These are phyloP conservation scores for Gyrodon lividus DNA, from an alignment of 768 basidiomycete genomes.

Conservation along the genomic window DNA sequence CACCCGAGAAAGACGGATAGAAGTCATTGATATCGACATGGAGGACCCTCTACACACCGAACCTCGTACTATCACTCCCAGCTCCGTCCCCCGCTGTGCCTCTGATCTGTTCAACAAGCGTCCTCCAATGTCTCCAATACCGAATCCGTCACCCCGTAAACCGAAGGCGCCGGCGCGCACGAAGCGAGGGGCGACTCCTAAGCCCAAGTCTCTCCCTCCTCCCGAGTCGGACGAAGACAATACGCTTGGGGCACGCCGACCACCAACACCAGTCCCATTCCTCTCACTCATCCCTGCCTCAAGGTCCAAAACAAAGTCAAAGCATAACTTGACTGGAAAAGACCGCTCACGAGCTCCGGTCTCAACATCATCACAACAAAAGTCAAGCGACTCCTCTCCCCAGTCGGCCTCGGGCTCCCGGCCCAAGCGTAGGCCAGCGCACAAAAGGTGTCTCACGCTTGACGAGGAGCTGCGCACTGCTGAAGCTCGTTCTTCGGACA, in stretches of 20 bases:
- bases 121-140: slow-evolving; percentile 64
- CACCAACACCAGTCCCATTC: slow-evolving; percentile 13
- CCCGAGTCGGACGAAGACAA: slow-evolving; percentile 26
- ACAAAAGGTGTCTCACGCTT: slow-evolving; percentile 51
- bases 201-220: slow-evolving; percentile 15
- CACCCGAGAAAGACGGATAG: slow-evolving; percentile 15
- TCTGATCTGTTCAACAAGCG: slow-evolving; percentile 56
- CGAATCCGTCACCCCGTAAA: slow-evolving; percentile 48
- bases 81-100: slow-evolving; percentile 14
- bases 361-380: background rate
- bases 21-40: slow-evolving; percentile 41
- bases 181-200: slow-evolving; percentile 33
- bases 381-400: background rate
- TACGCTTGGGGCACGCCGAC: slow-evolving; percentile 17
- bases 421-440: slow-evolving; percentile 18
- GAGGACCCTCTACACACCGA: slow-evolving; percentile 16
- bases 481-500: slow-evolving; percentile 31
- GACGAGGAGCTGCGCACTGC: slow-evolving; percentile 65
- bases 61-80: slow-evolving; percentile 7
- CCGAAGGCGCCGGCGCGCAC: slow-evolving; percentile 58
- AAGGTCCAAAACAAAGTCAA: slow-evolving; percentile 12
- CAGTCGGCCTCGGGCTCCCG: slow-evolving; percentile 16
- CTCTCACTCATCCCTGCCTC: slow-evolving; percentile 25
- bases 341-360: slow-evolving; percentile 13
- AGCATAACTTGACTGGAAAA: slow-evolving; percentile 16